A percentile compares a stretch with the other conserved stretches of the same genome.
phyloP scores from a whole-genome alignment of 257 asterid genomes.

The Solanum acaule region DNA sequence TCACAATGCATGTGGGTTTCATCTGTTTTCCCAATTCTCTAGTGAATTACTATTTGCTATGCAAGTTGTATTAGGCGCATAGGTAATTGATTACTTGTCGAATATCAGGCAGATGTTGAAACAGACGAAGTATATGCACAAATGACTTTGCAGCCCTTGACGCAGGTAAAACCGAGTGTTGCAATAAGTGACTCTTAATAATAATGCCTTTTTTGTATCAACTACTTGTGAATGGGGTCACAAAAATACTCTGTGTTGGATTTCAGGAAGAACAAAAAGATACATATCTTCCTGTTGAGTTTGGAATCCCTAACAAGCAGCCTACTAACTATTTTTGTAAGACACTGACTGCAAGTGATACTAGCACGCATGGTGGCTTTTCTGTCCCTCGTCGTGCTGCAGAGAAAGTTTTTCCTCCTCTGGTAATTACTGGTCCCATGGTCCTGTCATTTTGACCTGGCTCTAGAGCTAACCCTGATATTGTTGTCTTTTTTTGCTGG shows the following conservation, averaged over 20 bases:
- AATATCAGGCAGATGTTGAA: conserved; percentile 91
- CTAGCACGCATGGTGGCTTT: conserved; percentile 97
- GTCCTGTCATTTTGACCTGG: neutral
- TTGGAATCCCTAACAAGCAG: conserved; percentile 80
- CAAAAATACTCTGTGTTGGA: conserved; percentile 2
- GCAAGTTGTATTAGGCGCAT: neutral
- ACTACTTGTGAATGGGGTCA: neutral
- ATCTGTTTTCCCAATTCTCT: neutral
- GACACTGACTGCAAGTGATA: conserved; percentile 95
- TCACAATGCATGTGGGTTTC: conserved; percentile 90
- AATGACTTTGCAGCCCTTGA: conserved; percentile 94
- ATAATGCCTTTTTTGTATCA: neutral
- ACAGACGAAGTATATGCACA: conserved; percentile 97
- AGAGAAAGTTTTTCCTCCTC: conserved; percentile 95
- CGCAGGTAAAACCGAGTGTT: conserved; percentile 37
- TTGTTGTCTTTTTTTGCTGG: neutral
- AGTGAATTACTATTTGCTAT: conserved; percentile 2
- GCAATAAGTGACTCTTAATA: neutral
- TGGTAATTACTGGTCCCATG: conserved; percentile 38
- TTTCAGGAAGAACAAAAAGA: conserved; percentile 90
- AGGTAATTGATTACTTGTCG: conserved; percentile 8
- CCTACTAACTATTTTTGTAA: conserved; percentile 94
- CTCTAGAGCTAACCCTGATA: conserved; percentile 1
- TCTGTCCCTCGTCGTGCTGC: conserved; percentile 99
- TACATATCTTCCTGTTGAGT: conserved; percentile 76